phyloP scores from a whole-genome alignment of 768 basidiomycete genomes.

The Trametes meyenii region DNA sequence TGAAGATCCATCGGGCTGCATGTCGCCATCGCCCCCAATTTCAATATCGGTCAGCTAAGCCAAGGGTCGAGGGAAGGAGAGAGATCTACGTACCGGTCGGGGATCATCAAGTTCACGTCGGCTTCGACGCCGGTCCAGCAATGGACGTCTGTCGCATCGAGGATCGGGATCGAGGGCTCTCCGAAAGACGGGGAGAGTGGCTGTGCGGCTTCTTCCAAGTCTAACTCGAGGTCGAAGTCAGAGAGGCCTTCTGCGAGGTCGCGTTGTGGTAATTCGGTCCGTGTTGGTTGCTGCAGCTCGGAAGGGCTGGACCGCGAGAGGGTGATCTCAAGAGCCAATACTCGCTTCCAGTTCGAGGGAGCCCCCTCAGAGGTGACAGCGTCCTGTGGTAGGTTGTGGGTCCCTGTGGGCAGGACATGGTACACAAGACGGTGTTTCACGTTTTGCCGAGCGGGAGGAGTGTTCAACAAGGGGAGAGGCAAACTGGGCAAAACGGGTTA shows the following conservation, averaged over 20 bases:
- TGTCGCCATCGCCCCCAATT: not conserved
- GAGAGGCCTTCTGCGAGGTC: conserved; percentile 10
- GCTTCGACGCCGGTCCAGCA: conserved; percentile 44
- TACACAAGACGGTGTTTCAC: conserved; percentile 54
- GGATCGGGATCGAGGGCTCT: conserved; percentile 11
- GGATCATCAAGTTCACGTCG: conserved; percentile 54
- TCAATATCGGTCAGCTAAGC: conserved; percentile 9
- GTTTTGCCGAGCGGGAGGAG: conserved; percentile 35
- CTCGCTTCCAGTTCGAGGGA: conserved; percentile 9
- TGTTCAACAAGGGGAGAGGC: conserved; percentile 40
- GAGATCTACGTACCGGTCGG: conserved; percentile 49
- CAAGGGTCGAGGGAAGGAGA: not conserved
- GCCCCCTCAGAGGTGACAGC: not conserved
- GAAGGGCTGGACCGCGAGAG: conserved; percentile 9
- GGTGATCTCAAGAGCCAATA: conserved; percentile 27
- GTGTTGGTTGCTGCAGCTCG: not conserved
- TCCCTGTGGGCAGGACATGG: conserved; percentile 34
- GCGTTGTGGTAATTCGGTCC: not conserved
- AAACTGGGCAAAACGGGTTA: conserved; percentile 35
- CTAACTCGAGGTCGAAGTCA: not conserved
- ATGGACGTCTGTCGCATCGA: conserved; percentile 18
- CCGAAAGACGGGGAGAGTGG: not conserved
- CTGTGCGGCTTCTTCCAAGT: conserved; percentile 1
- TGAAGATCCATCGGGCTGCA: conserved; percentile 61
- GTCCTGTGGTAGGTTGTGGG: not conserved